Conservation (phyloP, 768 basidiomycete genomes). For the Xerocomus spinulosus region DNA sequence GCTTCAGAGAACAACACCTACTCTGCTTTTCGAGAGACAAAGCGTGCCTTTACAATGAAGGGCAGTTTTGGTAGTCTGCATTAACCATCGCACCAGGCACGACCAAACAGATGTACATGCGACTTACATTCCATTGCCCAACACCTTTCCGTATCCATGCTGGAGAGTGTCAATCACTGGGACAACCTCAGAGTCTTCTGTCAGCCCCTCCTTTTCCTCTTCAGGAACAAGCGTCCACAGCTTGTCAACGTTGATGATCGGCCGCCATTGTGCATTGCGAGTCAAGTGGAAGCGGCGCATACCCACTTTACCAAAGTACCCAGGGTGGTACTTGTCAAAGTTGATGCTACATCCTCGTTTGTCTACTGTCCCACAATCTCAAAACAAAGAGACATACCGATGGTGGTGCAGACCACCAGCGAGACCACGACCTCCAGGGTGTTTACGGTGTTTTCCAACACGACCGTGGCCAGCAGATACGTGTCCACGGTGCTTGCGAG, state of each 20-base stretch:
- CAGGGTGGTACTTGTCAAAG: slow-evolving; percentile 99
- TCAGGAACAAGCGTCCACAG: slow-evolving; percentile 87
- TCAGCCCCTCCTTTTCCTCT: slow-evolving; percentile 76
- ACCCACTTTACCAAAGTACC: slow-evolving; percentile 99
- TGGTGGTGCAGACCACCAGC: slow-evolving; percentile 99
- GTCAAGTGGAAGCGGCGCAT: slow-evolving; percentile 98
- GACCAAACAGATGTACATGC: neutral
- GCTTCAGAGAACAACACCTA: slow-evolving; percentile 26
- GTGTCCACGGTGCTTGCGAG: slow-evolving; percentile 98
- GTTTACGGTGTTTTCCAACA: slow-evolving; percentile 99
- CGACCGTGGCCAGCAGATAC: slow-evolving; percentile 99
- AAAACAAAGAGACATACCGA: slow-evolving; percentile 52
- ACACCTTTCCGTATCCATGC: slow-evolving; percentile 86
- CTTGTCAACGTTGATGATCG: slow-evolving; percentile 98
- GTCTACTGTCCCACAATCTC: neutral
- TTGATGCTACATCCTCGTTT: slow-evolving; percentile 59
- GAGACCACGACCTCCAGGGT: slow-evolving; percentile 99
- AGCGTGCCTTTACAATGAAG: slow-evolving; percentile 98
- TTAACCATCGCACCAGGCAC: neutral
- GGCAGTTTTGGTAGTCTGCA: slow-evolving; percentile 80
- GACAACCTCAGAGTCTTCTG: slow-evolving; percentile 72
- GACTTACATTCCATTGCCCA: slow-evolving; percentile 89
- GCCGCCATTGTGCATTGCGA: slow-evolving; percentile 86
- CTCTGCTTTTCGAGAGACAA: slow-evolving; percentile 87
- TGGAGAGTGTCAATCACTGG: slow-evolving; percentile 89